A percentile compares a stretch with the other conserved stretches of the same genome.
phyloP scores from a whole-genome alignment of 2,329 filamentous ascomycete genomes.

The Davidsoniella neocaledoniae region DNA sequence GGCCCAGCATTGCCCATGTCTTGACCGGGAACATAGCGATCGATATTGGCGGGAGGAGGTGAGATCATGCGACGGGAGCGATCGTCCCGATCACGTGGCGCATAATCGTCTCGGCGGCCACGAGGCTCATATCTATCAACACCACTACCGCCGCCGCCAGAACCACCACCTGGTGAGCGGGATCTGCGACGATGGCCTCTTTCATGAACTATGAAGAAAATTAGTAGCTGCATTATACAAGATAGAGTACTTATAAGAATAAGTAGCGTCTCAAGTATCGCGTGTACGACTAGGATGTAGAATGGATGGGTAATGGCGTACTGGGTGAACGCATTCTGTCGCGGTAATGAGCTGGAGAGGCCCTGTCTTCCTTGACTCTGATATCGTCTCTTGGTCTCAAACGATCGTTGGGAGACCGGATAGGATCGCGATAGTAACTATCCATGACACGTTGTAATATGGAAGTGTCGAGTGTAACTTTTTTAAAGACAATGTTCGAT shows the following conservation, averaged over 20 bases:
- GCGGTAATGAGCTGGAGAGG: slow-evolving; percentile 25
- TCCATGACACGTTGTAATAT: slow-evolving; percentile 27
- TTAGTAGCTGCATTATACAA: neutral
- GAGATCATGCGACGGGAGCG: slow-evolving; percentile 35
- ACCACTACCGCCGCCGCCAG: neutral
- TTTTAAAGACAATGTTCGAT: neutral
- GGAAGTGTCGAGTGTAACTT: neutral
- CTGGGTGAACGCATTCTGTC: slow-evolving; percentile 52
- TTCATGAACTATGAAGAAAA: slow-evolving; percentile 30
- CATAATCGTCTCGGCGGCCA: slow-evolving; percentile 46
- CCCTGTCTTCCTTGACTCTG: slow-evolving; percentile 33
- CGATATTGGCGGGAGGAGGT: slow-evolving; percentile 55
- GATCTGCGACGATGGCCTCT: slow-evolving; percentile 44
- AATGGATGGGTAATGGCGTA: slow-evolving; percentile 26
- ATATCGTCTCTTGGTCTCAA: slow-evolving; percentile 35
- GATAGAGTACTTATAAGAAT: too few relatives aligned
- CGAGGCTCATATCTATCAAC: slow-evolving; percentile 67
- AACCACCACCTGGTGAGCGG: slow-evolving; percentile 43
- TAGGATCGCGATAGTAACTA: slow-evolving; percentile 38
- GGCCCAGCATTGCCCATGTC: slow-evolving; percentile 29
- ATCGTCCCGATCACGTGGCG: slow-evolving; percentile 39
- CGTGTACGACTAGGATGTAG: neutral
- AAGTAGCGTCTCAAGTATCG: too few relatives aligned
- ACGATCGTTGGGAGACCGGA: slow-evolving; percentile 36
- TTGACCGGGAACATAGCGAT: slow-evolving; percentile 69